Percentiles rank a stretch among this genome's conserved stretches.
Evolutionary conservation across 495 filamentous ascomycete species (phyloP).

Genomic region (Penicillium psychrofluorescens): DNA sequence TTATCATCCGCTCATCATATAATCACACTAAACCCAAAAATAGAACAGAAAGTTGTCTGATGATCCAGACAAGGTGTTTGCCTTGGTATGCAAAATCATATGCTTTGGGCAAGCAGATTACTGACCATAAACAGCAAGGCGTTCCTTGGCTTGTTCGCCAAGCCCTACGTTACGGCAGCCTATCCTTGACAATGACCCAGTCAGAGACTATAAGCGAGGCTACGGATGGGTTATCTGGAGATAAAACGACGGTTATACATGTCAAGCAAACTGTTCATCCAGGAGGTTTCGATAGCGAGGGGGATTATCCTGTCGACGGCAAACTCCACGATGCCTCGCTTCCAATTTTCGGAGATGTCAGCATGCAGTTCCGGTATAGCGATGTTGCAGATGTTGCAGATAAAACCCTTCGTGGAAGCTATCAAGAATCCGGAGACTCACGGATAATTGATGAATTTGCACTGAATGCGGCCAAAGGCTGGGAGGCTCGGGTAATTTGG

Average conservation of each 20-base stretch:
- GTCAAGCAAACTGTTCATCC: constrained; percentile 12
- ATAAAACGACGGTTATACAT: constrained; percentile 1
- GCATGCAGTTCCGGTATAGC: constrained; percentile 6
- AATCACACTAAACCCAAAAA: too few species aligned
- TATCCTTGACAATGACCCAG: constrained; percentile 11
- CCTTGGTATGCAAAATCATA: constrained; percentile 3
- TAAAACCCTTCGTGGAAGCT: not conserved
- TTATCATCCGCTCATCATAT: too few species aligned
- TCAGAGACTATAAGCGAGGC: not conserved
- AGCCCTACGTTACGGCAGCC: constrained; percentile 5
- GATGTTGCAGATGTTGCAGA: constrained; percentile 1
- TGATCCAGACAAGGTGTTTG: constrained; percentile 12
- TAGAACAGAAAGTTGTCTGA: constrained; percentile 14
- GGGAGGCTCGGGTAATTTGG: constrained; percentile 12
- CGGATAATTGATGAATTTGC: constrained; percentile 13
- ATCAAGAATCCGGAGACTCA: not conserved
- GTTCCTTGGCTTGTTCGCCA: constrained; percentile 13
- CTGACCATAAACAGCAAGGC: constrained; percentile 9
- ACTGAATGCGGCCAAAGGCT: constrained; percentile 7
- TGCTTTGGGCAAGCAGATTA: not conserved
- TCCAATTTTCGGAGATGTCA: constrained; percentile 14
- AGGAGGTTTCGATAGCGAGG: constrained; percentile 10
- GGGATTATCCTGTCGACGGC: constrained; percentile 7
- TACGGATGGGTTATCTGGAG: not conserved
- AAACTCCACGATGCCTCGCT: constrained; percentile 2